Percentiles rank a stretch among this genome's conserved stretches.
Evolutionary conservation across 2,329 filamentous ascomycete species (phyloP).

Genomic region (Juglanconis sp.): DNA sequence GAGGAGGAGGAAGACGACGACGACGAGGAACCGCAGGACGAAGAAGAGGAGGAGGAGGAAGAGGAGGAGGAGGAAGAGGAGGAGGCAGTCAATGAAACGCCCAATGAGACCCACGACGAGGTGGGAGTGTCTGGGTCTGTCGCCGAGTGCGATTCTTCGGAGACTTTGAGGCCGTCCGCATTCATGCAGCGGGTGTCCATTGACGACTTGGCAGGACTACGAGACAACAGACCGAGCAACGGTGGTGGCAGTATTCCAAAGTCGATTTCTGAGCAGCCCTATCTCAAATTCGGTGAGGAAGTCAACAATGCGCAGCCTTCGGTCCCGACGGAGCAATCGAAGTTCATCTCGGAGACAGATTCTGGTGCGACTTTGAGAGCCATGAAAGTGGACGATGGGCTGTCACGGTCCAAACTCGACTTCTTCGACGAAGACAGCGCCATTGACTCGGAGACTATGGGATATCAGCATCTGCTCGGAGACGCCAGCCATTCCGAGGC

Average conservation of each 20-base stretch:
- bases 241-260: neutral
- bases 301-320: neutral
- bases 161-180: neutral
- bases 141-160: neutral
- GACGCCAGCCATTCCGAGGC: neutral
- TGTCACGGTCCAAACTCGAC: slow-evolving; percentile 5
- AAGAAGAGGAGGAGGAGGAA: neutral
- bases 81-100: neutral
- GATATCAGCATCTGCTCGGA: neutral
- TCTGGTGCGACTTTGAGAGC: neutral
- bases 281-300: neutral
- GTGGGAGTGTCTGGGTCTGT: neutral
- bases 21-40: neutral
- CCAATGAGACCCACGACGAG: neutral
- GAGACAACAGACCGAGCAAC: neutral
- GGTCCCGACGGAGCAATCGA: neutral
- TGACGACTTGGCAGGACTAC: neutral
- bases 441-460: neutral
- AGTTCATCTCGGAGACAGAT: too few species aligned
- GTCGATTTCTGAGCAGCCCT: neutral
- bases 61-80: neutral
- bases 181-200: neutral
- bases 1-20: neutral
- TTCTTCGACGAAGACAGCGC: slow-evolving; percentile 2
- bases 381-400: neutral